These are phyloP conservation scores for Dissophora ornata DNA, from an alignment of 192 early-diverging fungal species.

Conservation along the genomic window DNA sequence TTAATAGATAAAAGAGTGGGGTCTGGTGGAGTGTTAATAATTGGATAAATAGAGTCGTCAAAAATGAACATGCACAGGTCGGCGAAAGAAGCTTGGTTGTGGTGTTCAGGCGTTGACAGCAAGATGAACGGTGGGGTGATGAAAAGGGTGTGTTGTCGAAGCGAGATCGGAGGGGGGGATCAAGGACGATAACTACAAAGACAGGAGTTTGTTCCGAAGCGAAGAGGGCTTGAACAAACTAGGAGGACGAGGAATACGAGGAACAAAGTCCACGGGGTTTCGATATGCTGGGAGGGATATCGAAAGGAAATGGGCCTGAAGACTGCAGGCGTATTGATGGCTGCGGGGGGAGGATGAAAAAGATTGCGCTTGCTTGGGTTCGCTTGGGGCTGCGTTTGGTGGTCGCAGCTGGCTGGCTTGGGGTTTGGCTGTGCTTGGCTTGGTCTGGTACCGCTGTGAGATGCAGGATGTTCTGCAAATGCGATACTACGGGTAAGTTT, in stretches of 20 bases:
- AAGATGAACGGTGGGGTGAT: background rate
- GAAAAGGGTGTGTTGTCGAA: background rate
- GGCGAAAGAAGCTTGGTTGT: slow-evolving; percentile 35
- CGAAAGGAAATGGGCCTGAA: slow-evolving; percentile 1
- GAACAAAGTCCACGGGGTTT: background rate
- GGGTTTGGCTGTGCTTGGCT: too few relatives aligned
- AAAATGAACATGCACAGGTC: slow-evolving; percentile 51
- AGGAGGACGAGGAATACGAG: background rate
- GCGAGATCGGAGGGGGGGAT: slow-evolving; percentile 9
- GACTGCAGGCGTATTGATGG: too few relatives aligned
- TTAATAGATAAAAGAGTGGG: slow-evolving; percentile 26
- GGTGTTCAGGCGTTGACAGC: slow-evolving; percentile 25
- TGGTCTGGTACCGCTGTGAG: too few relatives aligned
- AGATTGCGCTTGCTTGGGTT: too few relatives aligned
- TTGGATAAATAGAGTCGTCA: slow-evolving; percentile 38
- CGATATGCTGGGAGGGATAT: too few relatives aligned
- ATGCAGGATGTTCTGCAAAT: slow-evolving; percentile 2
- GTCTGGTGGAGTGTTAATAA: slow-evolving; percentile 41
- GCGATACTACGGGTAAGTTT: background rate
- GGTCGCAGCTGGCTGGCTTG: too few relatives aligned
- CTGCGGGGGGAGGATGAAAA: too few relatives aligned
- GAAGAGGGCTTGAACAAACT: slow-evolving; percentile 21
- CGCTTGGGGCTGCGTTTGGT: too few relatives aligned
- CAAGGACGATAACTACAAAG: slow-evolving; percentile 5
- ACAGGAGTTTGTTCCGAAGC: slow-evolving; percentile 20